A percentile compares a stretch with the other conserved stretches of the same genome.
phyloP scores from a whole-genome alignment of 306 rosid species.

The Adenanthera pavonina region DNA sequence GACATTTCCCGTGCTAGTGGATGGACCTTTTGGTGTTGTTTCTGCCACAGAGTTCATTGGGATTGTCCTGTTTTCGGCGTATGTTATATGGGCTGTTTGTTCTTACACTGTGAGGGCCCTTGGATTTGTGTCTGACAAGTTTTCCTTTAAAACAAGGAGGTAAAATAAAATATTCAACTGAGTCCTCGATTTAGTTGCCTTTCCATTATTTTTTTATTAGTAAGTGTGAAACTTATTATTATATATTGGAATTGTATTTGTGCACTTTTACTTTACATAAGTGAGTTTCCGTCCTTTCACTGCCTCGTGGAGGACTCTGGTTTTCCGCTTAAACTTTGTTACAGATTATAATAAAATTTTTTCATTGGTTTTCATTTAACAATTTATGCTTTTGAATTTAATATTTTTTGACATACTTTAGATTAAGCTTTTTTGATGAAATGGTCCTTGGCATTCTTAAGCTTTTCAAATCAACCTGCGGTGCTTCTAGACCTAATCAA shows the following conservation, averaged over 20 bases:
- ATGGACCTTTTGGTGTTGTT: slow-evolving; percentile 90
- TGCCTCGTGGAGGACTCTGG: slow-evolving; percentile 20
- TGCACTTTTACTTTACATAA: slow-evolving; percentile 19
- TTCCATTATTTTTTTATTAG: background rate
- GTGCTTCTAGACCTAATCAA: background rate
- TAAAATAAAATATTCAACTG: slow-evolving; percentile 35
- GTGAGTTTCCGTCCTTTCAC: slow-evolving; percentile 11
- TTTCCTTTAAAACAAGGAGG: slow-evolving; percentile 52
- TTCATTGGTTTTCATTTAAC: background rate
- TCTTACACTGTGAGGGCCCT: slow-evolving; percentile 52
- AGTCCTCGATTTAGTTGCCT: background rate
- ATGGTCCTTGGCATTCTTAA: background rate
- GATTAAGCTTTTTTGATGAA: background rate
- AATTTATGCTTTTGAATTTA: background rate
- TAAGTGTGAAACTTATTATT: background rate
- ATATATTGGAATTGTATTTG: background rate
- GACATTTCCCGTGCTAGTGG: slow-evolving; percentile 86
- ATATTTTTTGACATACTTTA: background rate
- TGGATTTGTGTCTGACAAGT: slow-evolving; percentile 16
- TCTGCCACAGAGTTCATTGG: slow-evolving; percentile 85
- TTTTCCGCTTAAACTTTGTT: slow-evolving; percentile 5
- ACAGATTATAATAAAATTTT: background rate
- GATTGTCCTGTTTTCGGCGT: slow-evolving; percentile 61
- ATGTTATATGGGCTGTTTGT: slow-evolving; percentile 73
- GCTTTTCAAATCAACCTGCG: background rate